Conservation (phyloP, 768 basidiomycete genomes). For the Pisolithus marmoratus region DNA sequence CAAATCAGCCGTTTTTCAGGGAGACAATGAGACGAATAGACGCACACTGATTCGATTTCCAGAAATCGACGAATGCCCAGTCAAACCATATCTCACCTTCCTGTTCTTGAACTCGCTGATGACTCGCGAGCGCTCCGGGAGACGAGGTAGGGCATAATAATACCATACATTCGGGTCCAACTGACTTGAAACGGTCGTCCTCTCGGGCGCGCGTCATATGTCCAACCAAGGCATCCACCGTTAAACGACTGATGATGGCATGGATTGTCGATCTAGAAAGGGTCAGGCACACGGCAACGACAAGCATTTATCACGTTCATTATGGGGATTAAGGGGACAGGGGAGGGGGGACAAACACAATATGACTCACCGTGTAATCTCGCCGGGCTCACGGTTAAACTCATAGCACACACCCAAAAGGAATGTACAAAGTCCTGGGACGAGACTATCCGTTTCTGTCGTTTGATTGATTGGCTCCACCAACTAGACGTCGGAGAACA, state of each 20-base stretch:
- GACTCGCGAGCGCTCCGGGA: background rate
- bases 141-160: conserved; percentile 40
- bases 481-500: conserved; percentile 44
- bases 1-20: background rate
- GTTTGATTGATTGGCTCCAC: conserved; percentile 94
- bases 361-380: conserved; percentile 75
- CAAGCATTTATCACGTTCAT: background rate
- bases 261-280: conserved; percentile 68
- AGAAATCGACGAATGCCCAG: conserved; percentile 97
- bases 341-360: background rate
- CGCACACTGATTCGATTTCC: conserved; percentile 97
- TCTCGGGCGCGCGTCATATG: conserved; percentile 85
- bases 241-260: conserved; percentile 85
- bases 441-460: conserved; percentile 75
- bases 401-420: conserved; percentile 93
- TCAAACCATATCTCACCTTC: conserved; percentile 96
- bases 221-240: conserved; percentile 82
- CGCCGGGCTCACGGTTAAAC: conserved; percentile 91
- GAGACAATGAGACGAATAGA: conserved; percentile 1
- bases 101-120: conserved; percentile 30
- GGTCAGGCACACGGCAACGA: background rate
- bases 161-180: conserved; percentile 82
- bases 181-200: conserved; percentile 86
- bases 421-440: conserved; percentile 89
- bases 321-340: background rate